Evolutionary conservation across 495 filamentous ascomycete species (phyloP).

Genomic region (Talaromyces trachyspermus): DNA sequence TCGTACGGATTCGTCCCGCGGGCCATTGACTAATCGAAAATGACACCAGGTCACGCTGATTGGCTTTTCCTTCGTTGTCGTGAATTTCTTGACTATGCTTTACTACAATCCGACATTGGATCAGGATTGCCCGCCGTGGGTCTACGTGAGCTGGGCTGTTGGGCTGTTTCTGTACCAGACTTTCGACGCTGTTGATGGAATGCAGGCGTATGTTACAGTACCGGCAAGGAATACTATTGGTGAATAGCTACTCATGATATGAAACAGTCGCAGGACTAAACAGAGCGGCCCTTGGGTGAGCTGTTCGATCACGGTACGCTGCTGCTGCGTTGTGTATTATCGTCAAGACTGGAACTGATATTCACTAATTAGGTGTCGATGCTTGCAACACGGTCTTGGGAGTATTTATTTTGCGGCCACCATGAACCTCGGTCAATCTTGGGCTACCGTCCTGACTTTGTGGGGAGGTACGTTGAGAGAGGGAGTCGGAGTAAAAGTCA

Average conservation of each 20-base stretch:
- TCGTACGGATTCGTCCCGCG: background rate
- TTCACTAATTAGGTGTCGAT: conserved; percentile 58
- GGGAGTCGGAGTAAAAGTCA: too few species aligned
- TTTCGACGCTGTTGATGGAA: conserved; percentile 93
- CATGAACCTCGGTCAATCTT: conserved; percentile 89
- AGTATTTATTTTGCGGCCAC: conserved; percentile 76
- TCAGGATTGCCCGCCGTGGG: conserved; percentile 87
- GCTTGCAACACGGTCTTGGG: conserved; percentile 94
- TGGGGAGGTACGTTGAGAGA: conserved; percentile 69
- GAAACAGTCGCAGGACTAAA: conserved; percentile 65
- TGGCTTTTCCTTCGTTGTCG: conserved; percentile 84
- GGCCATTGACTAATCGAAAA: background rate
- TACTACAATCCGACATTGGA: conserved; percentile 96
- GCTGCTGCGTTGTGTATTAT: background rate
- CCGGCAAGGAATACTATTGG: too few species aligned
- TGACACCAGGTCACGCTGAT: conserved; percentile 73
- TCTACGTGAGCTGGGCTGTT: conserved; percentile 83
- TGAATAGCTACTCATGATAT: conserved; percentile 17
- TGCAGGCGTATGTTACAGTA: conserved; percentile 77
- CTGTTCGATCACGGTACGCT: conserved; percentile 87
- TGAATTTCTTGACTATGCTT: conserved; percentile 86
- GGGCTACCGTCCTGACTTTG: conserved; percentile 76
- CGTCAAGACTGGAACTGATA: background rate
- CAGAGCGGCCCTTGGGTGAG: conserved; percentile 94
- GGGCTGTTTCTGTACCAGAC: conserved; percentile 96